These are phyloP conservation scores for Penicillium sp. DNA, from an alignment of 2,329 filamentous ascomycete genomes.

Conservation along the genomic window DNA sequence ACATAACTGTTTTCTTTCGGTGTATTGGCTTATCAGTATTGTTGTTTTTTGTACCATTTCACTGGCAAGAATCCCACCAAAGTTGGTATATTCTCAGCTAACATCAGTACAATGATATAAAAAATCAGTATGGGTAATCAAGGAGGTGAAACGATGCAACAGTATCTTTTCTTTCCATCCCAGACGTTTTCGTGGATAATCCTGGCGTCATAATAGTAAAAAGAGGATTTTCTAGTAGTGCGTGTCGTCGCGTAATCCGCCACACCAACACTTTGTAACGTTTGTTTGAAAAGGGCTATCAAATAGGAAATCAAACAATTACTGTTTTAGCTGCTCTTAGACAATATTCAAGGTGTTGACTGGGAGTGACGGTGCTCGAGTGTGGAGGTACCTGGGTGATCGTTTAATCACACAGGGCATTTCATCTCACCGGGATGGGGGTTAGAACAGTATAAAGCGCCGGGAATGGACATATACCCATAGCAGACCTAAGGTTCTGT, in stretches of 20 bases:
- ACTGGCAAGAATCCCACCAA: slow-evolving; percentile 12
- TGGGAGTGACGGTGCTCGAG: no score
- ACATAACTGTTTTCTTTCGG: slow-evolving; percentile 7
- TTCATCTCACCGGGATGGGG: no score
- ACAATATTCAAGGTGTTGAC: slow-evolving; percentile 10
- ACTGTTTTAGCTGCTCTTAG: slow-evolving; percentile 1
- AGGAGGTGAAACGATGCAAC: slow-evolving; percentile 1
- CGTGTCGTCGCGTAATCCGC: slow-evolving; percentile 8
- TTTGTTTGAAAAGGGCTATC: slow-evolving; percentile 6
- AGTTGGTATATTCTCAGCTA: slow-evolving; percentile 6
- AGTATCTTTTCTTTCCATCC: slow-evolving; percentile 8
- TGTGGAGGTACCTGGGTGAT: no score
- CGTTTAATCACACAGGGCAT: no score
- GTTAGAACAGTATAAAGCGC: not conserved
- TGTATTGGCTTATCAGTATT: slow-evolving; percentile 13
- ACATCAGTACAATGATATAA: slow-evolving; percentile 9
- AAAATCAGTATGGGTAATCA: not conserved
- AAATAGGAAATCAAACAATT: slow-evolving; percentile 3
- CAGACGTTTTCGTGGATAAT: slow-evolving; percentile 10
- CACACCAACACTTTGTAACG: slow-evolving; percentile 7
- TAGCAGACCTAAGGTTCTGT: slow-evolving; percentile 22
- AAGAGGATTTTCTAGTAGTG: slow-evolving; percentile 11
- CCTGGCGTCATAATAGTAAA: not conserved
- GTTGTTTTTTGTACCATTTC: slow-evolving; percentile 15
- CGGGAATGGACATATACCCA: not conserved